A percentile compares a stretch with the other conserved stretches of the same genome.
These are phyloP conservation scores for Pythium brassicae DNA, from an alignment of 352 stramenopile species.

Conservation along the genomic window DNA sequence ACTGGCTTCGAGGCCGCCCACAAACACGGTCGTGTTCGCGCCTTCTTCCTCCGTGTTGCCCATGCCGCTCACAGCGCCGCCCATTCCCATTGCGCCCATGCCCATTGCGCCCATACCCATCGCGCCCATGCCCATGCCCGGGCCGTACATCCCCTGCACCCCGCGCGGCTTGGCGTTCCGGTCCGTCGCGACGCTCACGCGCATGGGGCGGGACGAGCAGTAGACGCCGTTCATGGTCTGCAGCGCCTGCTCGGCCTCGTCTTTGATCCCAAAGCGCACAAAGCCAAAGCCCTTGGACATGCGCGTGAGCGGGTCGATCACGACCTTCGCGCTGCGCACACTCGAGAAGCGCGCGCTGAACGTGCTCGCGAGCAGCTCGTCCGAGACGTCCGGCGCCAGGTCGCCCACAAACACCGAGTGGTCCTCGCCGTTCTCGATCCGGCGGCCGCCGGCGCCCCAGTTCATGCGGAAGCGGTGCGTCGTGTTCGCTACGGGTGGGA, in stretches of 20 bases:
- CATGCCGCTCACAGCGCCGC: not conserved
- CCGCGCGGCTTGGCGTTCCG: conserved; percentile 47
- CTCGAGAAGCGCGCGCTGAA: conserved; percentile 80
- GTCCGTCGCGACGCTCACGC: conserved; percentile 87
- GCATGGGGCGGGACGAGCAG: conserved; percentile 85
- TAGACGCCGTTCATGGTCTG: conserved; percentile 90
- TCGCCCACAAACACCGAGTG: conserved; percentile 92
- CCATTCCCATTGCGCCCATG: not conserved
- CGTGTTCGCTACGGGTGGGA: conserved; percentile 67
- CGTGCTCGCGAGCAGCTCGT: conserved; percentile 80
- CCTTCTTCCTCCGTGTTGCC: conserved; percentile 45
- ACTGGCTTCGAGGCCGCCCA: conserved; percentile 80
- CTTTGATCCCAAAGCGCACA: conserved; percentile 85
- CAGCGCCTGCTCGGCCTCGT: conserved; percentile 84
- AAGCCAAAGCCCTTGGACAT: conserved; percentile 92
- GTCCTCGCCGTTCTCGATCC: conserved; percentile 80
- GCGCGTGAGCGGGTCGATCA: conserved; percentile 86
- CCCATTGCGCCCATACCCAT: not conserved
- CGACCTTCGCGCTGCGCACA: conserved; percentile 86
- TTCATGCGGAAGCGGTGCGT: conserved; percentile 90
- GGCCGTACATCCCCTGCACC: conserved; percentile 15
- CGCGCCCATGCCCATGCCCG: conserved; percentile 1
- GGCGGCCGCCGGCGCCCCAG: conserved; percentile 84
- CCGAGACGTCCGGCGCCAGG: conserved; percentile 85
- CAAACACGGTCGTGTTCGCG: conserved; percentile 90